Percentiles rank a stretch among this genome's conserved stretches.
Conservation (phyloP, 1,284 basidiomycete species). For the Pseudozyma sp. region DNA sequence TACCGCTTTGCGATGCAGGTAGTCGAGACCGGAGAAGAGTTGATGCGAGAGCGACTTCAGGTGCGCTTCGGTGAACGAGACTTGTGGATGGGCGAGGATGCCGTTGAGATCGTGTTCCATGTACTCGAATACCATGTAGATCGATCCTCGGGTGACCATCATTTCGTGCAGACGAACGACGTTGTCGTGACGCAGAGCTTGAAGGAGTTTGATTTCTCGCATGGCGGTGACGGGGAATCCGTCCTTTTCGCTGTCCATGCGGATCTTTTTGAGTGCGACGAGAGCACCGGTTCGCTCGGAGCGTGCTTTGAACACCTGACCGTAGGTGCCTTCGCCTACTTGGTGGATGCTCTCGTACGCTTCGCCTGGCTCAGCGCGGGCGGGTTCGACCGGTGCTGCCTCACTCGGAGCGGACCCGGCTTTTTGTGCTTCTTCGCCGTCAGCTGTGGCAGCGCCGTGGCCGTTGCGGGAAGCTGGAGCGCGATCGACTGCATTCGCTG, state of each 20-base stretch:
- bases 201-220: slow-evolving; percentile 97
- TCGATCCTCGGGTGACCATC: slow-evolving; percentile 88
- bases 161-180: slow-evolving; percentile 92
- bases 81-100: slow-evolving; percentile 86
- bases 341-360: slow-evolving; percentile 90
- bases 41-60: slow-evolving; percentile 94
- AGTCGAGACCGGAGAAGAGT: slow-evolving; percentile 91
- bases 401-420: not conserved
- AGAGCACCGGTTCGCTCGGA: slow-evolving; percentile 80
- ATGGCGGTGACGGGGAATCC: slow-evolving; percentile 99
- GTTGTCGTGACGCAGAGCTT: slow-evolving; percentile 88
- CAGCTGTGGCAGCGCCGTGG: slow-evolving; percentile 3
- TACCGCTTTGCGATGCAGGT: slow-evolving; percentile 93
- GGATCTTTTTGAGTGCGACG: slow-evolving; percentile 94
- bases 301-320: slow-evolving; percentile 97
- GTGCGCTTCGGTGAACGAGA: slow-evolving; percentile 85
- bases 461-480: slow-evolving; percentile 8
- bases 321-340: slow-evolving; percentile 98
- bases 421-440: slow-evolving; percentile 1
- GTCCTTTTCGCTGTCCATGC: slow-evolving; percentile 97
- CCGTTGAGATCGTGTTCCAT: slow-evolving; percentile 99
- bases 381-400: slow-evolving; percentile 9
- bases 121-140: slow-evolving; percentile 99
- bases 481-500: not conserved
- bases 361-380: slow-evolving; percentile 64